These are phyloP conservation scores for Poa annua DNA, from an alignment of 176 grass and related monocot genomes.

Conservation along the genomic window DNA sequence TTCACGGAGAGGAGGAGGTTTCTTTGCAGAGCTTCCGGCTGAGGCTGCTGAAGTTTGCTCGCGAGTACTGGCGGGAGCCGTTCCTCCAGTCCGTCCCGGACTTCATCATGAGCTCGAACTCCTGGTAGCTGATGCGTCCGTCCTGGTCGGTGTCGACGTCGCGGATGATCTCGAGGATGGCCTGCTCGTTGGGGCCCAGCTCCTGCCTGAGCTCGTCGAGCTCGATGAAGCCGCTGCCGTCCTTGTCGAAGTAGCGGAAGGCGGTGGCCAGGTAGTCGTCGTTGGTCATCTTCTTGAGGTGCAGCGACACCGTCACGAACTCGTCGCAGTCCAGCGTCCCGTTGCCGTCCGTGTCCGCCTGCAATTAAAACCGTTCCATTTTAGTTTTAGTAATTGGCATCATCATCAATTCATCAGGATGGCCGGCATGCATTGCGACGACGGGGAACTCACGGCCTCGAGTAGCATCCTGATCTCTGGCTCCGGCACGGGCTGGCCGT, in stretches of 20 bases:
- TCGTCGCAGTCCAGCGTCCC: conserved; percentile 88
- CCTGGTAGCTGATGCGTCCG: conserved; percentile 82
- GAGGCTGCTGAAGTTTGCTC: conserved; percentile 61
- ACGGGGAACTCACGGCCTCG: conserved; percentile 60
- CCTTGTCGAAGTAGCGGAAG: conserved; percentile 91
- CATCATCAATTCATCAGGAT: not conserved
- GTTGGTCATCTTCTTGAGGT: conserved; percentile 81
- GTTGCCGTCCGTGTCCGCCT: conserved; percentile 86
- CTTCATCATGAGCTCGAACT: conserved; percentile 97
- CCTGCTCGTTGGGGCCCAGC: conserved; percentile 66
- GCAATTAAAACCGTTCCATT: not conserved
- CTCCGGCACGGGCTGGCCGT: conserved; percentile 64
- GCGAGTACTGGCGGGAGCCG: conserved; percentile 58
- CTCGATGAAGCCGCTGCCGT: conserved; percentile 86
- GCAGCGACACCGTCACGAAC: conserved; percentile 86
- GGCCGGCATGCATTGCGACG: no score
- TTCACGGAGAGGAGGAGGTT: not conserved
- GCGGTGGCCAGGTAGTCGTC: conserved; percentile 77
- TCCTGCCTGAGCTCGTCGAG: conserved; percentile 73
- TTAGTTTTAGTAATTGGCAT: not conserved
- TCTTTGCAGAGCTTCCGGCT: conserved; percentile 64
- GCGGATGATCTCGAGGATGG: conserved; percentile 75
- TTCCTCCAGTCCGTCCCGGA: conserved; percentile 83
- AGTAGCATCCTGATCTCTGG: conserved; percentile 77
- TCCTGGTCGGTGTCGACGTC: conserved; percentile 85